phyloP scores from a whole-genome alignment of 1,284 basidiomycete genomes.

The Gymnopus androsaceus region DNA sequence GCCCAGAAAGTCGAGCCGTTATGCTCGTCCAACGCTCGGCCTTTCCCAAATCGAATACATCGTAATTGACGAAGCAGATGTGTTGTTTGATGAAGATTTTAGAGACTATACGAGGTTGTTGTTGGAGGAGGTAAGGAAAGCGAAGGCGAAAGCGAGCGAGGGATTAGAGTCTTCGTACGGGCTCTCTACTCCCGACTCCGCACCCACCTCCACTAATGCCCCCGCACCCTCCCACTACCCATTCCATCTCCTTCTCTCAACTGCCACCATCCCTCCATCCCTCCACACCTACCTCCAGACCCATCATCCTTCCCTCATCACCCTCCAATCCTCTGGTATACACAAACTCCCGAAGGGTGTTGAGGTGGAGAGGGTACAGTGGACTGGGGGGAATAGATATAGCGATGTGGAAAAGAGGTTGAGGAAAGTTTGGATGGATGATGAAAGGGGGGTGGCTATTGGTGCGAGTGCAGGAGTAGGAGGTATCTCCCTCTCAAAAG shows the following conservation, averaged over 20 bases:
- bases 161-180: no score
- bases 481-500: constrained; percentile 45
- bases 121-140: constrained; percentile 67
- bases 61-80: constrained; percentile 86
- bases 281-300: constrained; percentile 66
- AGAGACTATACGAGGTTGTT: constrained; percentile 67
- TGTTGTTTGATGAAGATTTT: constrained; percentile 86
- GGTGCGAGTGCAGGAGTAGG: background rate
- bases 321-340: constrained; percentile 76
- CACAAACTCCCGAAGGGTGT: constrained; percentile 77
- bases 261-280: constrained; percentile 82
- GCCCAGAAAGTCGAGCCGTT: no score
- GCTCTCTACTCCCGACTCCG: constrained; percentile 13
- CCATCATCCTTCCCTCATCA: constrained; percentile 60
- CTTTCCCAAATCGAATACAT: constrained; percentile 80
- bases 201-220: constrained; percentile 14
- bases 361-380: constrained; percentile 69
- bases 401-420: constrained; percentile 78
- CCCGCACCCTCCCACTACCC: constrained; percentile 50
- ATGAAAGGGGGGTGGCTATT: constrained; percentile 34
- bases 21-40: constrained; percentile 54
- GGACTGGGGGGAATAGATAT: constrained; percentile 77
- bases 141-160: constrained; percentile 55
- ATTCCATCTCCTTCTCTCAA: constrained; percentile 80
- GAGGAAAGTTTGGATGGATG: constrained; percentile 73